Percentiles rank a stretch among this genome's conserved stretches.
Evolutionary conservation across 2,329 filamentous ascomycete species (phyloP).

Genomic region (Arthroderma uncinatum): DNA sequence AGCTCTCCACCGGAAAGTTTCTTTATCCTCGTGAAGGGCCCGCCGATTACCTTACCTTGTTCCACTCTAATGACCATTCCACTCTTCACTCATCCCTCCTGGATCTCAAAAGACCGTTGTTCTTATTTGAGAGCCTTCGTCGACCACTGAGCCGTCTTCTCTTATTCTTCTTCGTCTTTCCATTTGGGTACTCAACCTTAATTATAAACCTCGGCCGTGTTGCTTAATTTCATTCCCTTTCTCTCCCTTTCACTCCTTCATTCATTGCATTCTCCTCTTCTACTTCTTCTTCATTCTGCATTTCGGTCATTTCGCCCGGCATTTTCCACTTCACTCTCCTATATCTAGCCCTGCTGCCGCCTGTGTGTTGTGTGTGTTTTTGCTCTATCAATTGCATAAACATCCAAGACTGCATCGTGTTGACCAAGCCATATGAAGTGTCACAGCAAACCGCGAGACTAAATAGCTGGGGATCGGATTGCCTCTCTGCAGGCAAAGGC

Average conservation of each 20-base stretch:
- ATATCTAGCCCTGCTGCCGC: not conserved
- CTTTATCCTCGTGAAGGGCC: constrained; percentile 5
- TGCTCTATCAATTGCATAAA: no score
- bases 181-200: not conserved
- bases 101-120: not conserved
- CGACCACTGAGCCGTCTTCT: constrained; percentile 6
- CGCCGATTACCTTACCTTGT: not conserved
- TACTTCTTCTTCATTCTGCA: no score
- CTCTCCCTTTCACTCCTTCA: not conserved
- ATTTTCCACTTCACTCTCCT: no score
- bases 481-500: not conserved
- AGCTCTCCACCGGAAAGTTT: constrained; percentile 9
- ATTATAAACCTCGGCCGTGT: not conserved
- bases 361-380: no score
- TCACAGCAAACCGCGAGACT: not conserved
- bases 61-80: not conserved
- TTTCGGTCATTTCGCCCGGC: no score
- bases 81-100: not conserved
- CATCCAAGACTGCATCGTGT: no score
- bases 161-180: not conserved
- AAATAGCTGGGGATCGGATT: not conserved
- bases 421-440: not conserved
- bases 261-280: no score
- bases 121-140: not conserved
- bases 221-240: not conserved